Base-by-base conservation (phyloP, 1,284 basidiomycete species). In the Heimioporus retisporus region DNA sequence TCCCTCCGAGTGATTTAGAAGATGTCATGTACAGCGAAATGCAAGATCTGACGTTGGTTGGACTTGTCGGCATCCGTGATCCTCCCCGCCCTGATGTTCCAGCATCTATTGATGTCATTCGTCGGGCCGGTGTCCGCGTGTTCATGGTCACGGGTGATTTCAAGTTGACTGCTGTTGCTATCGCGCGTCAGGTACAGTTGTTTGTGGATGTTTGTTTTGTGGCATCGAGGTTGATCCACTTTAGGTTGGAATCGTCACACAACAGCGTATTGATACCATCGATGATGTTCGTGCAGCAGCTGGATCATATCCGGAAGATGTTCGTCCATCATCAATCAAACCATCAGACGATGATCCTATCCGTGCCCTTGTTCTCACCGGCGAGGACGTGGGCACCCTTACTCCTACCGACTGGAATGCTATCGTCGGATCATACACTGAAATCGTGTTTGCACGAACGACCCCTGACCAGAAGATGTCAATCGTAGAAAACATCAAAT, bases 101-200 rank as follows among this genome's bases (percentile, higher is more conserved):
- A 2, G 75, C 79, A 2, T 79, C 84, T 0, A 85, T 91, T 44
- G 65, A 75, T 4, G 82, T 81, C 46, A 86, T 87, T 70, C 79
- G 87, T 19, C 75, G 75, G 6, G 86, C 87, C 0, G 83, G 83
- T 15, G 82, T 83, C 42, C 75, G 85, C 21, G 82, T 87, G 56
- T 83, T 85, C 72, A 87, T 88, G 85, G 88, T 88, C 55, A 89
- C 88, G 0, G 87, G 87, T 60, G 87, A 88, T 73, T 87, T 87
- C 72, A 80, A 82, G 48, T 57, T 77, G 66, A 81, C 80, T 0
- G 85, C 84, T 0, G 78, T 80, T 16, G 79, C 86, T 2, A 88
- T 88, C 60, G 87, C 85, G 2, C 66, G 68, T 31, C 79, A 81
- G 68, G 77, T 80, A 2, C 43, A 4, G n/a, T 21, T 21, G 18